phyloP scores from a whole-genome alignment of 2,329 filamentous ascomycete genomes.

The Iodosphaeria phyllophila region DNA sequence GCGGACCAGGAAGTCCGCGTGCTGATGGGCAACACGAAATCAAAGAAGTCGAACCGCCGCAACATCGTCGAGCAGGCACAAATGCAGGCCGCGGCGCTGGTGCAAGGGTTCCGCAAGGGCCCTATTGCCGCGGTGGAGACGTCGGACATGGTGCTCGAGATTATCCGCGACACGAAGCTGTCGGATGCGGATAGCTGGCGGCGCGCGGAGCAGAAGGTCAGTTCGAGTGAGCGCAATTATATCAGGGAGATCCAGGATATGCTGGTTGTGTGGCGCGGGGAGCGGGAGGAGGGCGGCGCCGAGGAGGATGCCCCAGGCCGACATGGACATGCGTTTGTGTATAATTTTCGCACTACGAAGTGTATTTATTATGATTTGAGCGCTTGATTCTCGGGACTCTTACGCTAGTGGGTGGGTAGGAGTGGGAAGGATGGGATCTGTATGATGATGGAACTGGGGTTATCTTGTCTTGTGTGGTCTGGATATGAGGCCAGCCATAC shows the following conservation, averaged over 20 bases:
- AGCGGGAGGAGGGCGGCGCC: too few species aligned
- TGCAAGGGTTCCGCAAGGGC: constrained; percentile 54
- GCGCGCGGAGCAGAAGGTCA: constrained; percentile 58
- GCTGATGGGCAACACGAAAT: constrained; percentile 63
- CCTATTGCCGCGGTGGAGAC: constrained; percentile 81
- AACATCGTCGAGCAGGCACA: constrained; percentile 70
- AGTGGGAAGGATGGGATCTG: too few species aligned
- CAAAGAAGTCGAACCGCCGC: constrained; percentile 80
- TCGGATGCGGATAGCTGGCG: constrained; percentile 75
- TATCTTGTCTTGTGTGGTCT: too few species aligned
- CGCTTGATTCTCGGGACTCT: too few species aligned
- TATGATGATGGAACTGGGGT: too few species aligned
- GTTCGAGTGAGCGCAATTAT: constrained; percentile 64
- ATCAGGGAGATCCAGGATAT: constrained; percentile 66
- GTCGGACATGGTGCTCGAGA: constrained; percentile 62
- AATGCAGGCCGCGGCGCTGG: constrained; percentile 36
- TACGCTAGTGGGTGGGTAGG: too few species aligned
- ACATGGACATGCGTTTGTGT: constrained; percentile 82
- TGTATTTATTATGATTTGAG: constrained; percentile 74
- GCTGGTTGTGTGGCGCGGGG: constrained; percentile 43
- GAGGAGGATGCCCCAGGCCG: too few species aligned
- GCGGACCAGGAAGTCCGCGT: constrained; percentile 62
- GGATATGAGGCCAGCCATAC: too few species aligned
- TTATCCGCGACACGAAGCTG: constrained; percentile 55
- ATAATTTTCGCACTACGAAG: constrained; percentile 73